A percentile compares a stretch with the other conserved stretches of the same genome.
Evolutionary conservation across 352 stramenopile genomes (phyloP).

Genomic region (Phytophthora sansomeana): DNA sequence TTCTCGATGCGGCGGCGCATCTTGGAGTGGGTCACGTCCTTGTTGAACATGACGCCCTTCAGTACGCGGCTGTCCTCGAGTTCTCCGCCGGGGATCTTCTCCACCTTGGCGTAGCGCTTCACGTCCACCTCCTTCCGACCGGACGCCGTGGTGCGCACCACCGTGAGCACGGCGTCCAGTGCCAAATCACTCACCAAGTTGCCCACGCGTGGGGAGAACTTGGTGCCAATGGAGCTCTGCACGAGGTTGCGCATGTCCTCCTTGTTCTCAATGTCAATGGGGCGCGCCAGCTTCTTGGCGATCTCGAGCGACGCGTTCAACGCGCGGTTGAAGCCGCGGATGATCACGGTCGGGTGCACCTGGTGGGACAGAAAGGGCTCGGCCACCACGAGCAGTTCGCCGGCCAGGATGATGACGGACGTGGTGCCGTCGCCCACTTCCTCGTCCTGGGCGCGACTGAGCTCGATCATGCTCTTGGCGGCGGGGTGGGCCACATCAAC

Average conservation of each 20-base stretch:
- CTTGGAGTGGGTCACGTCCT: conserved; percentile 99
- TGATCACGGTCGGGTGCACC: conserved; percentile 99
- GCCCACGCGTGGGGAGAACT: conserved; percentile 97
- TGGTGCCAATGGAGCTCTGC: conserved; percentile 97
- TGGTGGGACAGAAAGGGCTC: conserved; percentile 97
- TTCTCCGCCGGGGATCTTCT: conserved; percentile 99
- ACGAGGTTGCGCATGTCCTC: conserved; percentile 97
- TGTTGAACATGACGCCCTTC: conserved; percentile 99
- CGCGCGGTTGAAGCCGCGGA: conserved; percentile 94
- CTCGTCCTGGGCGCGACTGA: conserved; percentile 98
- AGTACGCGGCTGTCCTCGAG: conserved; percentile 95
- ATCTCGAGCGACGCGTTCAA: conserved; percentile 91
- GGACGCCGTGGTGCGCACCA: conserved; percentile 89
- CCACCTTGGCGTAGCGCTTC: conserved; percentile 99
- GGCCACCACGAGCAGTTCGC: conserved; percentile 97
- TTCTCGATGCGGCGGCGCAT: conserved; percentile 99
- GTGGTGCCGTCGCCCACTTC: conserved; percentile 99
- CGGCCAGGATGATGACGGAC: conserved; percentile 99
- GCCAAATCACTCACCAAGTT: conserved; percentile 98
- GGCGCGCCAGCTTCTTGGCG: conserved; percentile 92
- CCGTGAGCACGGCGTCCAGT: conserved; percentile 96
- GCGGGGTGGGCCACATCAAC: conserved; percentile 98
- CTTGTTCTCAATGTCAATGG: conserved; percentile 96
- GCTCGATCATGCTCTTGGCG: conserved; percentile 99
- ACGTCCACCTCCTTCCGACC: conserved; percentile 98